Percentiles rank a stretch among this genome's conserved stretches.
Evolutionary conservation across 176 grass and related monocot species (phyloP).

Genomic region (Phragmites australis): DNA sequence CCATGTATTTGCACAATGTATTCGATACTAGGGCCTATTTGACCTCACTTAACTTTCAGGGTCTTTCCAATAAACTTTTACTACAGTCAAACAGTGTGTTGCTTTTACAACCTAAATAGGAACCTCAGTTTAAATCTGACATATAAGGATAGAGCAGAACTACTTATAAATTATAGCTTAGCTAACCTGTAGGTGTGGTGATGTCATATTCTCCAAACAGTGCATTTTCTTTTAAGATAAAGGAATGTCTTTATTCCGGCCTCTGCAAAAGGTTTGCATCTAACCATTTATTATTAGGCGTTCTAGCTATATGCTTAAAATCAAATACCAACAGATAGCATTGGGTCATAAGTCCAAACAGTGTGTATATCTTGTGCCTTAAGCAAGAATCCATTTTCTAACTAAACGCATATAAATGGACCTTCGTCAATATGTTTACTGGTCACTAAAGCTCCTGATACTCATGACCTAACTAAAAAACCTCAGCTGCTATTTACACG

Average conservation of each 20-base stretch:
- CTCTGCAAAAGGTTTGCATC: too few species aligned
- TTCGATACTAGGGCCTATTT: background rate
- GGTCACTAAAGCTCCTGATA: background rate
- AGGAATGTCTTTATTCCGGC: too few species aligned
- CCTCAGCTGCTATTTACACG: constrained; percentile 17
- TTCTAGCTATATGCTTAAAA: too few species aligned
- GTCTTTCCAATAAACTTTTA: constrained; percentile 16
- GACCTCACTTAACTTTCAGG: background rate
- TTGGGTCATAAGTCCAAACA: too few species aligned
- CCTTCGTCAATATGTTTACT: background rate
- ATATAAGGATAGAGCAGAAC: background rate
- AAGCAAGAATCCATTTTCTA: background rate
- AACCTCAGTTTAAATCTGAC: background rate
- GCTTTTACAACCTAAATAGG: constrained; percentile 15
- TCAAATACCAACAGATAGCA: too few species aligned
- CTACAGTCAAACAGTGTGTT: background rate
- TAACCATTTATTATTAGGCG: too few species aligned
- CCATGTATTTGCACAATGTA: background rate
- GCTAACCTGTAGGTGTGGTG: constrained; percentile 13
- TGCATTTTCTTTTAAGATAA: too few species aligned
- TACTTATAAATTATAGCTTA: background rate
- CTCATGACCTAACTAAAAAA: background rate
- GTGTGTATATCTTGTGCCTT: background rate
- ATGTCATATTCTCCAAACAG: constrained; percentile 14
- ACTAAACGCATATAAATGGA: background rate